Percentiles rank a stretch among this genome's conserved stretches.
Evolutionary conservation across 257 asterid species (phyloP).

Genomic region (Nicotiana sylvestris): DNA sequence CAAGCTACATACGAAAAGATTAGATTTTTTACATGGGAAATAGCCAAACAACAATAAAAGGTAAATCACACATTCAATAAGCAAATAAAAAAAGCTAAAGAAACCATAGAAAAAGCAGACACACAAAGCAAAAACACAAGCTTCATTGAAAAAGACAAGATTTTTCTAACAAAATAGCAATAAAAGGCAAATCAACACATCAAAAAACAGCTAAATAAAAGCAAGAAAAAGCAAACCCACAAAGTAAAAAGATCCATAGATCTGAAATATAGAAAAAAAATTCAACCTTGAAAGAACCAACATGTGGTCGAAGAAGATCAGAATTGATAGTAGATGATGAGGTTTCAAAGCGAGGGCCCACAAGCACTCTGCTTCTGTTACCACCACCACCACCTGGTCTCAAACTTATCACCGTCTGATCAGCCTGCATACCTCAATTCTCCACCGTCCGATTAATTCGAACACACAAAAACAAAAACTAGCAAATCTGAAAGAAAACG

Average conservation of each 20-base stretch:
- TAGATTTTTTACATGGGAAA: not conserved
- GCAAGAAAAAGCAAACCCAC: not conserved
- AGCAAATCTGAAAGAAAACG: not conserved
- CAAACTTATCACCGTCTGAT: constrained; percentile 44
- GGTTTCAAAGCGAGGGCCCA: constrained; percentile 35
- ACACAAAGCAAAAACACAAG: no score
- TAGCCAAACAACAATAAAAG: not conserved
- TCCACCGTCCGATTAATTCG: constrained; percentile 24
- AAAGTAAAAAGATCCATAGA: not conserved
- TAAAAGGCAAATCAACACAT: not conserved
- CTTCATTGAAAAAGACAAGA: no score
- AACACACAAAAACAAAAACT: not conserved
- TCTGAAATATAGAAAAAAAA: not conserved
- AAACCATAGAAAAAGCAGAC: no score
- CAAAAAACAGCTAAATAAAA: not conserved
- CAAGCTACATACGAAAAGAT: constrained; percentile 18
- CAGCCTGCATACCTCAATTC: constrained; percentile 45
- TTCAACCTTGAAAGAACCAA: constrained; percentile 25
- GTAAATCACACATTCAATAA: not conserved
- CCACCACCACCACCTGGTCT: constrained; percentile 49
- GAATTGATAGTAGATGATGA: constrained; percentile 21
- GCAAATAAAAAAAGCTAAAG: no score
- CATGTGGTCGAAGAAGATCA: constrained; percentile 37
- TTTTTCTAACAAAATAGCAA: no score
- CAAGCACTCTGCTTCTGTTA: constrained; percentile 30